Base-by-base conservation (phyloP, 495 filamentous ascomycete species). In the Peziza echinospora region DNA sequence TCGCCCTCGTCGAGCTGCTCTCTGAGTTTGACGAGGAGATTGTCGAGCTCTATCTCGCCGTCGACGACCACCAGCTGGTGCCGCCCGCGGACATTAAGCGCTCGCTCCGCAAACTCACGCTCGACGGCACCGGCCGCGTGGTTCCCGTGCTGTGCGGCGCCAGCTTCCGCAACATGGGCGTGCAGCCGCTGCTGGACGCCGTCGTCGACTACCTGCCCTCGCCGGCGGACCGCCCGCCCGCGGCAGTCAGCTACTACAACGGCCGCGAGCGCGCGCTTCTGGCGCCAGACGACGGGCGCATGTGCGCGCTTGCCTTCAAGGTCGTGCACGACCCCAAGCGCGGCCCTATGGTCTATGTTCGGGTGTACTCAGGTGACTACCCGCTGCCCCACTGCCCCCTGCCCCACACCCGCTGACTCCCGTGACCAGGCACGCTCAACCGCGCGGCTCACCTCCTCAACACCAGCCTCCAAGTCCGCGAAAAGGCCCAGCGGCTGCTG, bases 301-400 rank as follows among this genome's bases (percentile, higher is more conserved):
- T 58, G 2, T 81, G 87, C 50, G 85, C 81, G 2, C 67, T 93
- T 25, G 91, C 92, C 11, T 99, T 99, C 71, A 99, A 99, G 61
- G 91, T 96, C 9, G 83, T 93, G 51, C 78, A 89, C 51, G 87
- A 96, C 53, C 64, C 80, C 10, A 75, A 77, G 42, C 77, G 83
- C 10, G 91, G 91, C 8, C 78, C 89, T 17, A 71, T 99, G 49
- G 84, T 91, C 48, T 99, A 87, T 55, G 76, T 94, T 5, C 74
- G 91, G 11, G 84, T 94, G 16, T 94, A 99, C 62, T 81, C 82
- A 8, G 91, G 41, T 43, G 21, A 19, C n/a, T n/a, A n/a, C n/a
- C n/a, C n/a, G n/a, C n/a, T n/a, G n/a, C n/a, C n/a, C n/a, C n/a
- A n/a, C n/a, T n/a, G n/a, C n/a, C n/a, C n/a, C n/a, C n/a, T n/a